Evolutionary conservation across 257 asterid genomes (phyloP), one percentile per base, ranked within the genome.

Genomic region (Nicotiana tomentosiformis): DNA sequence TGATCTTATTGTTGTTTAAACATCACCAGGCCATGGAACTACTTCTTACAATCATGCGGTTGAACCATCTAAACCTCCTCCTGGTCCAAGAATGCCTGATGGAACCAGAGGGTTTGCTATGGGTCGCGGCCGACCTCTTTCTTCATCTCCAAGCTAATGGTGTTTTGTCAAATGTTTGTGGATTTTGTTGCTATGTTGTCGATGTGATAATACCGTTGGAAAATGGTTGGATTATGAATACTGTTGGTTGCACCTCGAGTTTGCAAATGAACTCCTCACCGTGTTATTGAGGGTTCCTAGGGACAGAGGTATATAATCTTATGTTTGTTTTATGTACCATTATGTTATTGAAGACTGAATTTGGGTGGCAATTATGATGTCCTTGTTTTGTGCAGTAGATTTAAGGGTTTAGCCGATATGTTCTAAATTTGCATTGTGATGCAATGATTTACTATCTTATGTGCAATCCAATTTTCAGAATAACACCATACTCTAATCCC

Each of bases 51-150:
- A 81, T 82, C 98, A 91, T 84, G 87, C 70, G 20, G 35, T 83
- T 56, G 99, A 96, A 81, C 90, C 92, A 49, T 88, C 97, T 30
- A 96, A 94, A 88, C 98, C 97, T 1, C 98, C 98, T 55, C 98
- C 99, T 3, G 99, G 98, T 20, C 99, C 98, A n/a, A 90, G 80
- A 84, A 96, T 96, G 99, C 99, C 99, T 0, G 99, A 94, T 80
- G 99, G 99, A 76, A 93, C 99, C 77, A 90, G 92, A 87, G 99
- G 98, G 78, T 95, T 95, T 82, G 77, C 94, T 14, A 61, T 93
- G 92, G 99, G 99, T 70, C 91, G 99, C 57, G 99, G 99, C 80
- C 90, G 89, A n/a, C 95, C 97, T 70, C 68, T 87, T 88, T 90
- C 85, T 82, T 81, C 84, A 67, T 49, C 43, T 53, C 78, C 84